phyloP scores from a whole-genome alignment of 192 early-diverging fungal species.

The Linnemannia schmuckeri region DNA sequence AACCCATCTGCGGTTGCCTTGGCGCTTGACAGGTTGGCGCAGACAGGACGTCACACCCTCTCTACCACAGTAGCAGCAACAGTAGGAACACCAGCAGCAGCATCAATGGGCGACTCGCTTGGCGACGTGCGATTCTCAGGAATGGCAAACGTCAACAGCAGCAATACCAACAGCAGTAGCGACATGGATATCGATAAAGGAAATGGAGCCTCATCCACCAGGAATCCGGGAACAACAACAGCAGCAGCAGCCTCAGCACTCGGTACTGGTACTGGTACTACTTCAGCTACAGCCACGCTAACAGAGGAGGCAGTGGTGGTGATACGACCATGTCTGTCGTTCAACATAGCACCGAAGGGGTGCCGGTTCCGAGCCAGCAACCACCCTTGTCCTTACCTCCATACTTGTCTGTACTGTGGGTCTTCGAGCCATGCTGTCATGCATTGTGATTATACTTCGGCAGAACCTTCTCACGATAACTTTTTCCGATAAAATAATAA shows the following conservation, averaged over 20 bases:
- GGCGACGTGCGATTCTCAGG: neutral
- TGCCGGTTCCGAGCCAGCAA: constrained; percentile 52
- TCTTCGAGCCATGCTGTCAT: constrained; percentile 42
- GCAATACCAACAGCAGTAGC: no score
- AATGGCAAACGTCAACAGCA: neutral
- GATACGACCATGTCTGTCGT: constrained; percentile 47
- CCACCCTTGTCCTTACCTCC: constrained; percentile 46
- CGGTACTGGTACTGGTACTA: neutral
- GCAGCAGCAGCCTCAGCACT: constrained; percentile 2
- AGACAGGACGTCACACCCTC: neutral
- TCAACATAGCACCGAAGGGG: constrained; percentile 54
- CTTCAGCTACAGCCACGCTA: constrained; percentile 1
- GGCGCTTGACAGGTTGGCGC: neutral
- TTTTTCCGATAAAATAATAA: constrained; percentile 9
- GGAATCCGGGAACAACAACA: neutral
- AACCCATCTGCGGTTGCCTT: neutral
- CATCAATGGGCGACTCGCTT: neutral
- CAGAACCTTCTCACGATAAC: constrained; percentile 31
- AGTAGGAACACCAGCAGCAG: neutral
- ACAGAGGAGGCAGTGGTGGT: constrained; percentile 18
- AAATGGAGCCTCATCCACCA: no score
- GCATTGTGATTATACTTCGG: constrained; percentile 46
- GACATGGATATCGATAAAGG: neutral
- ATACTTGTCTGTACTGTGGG: constrained; percentile 50
- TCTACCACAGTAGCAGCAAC: neutral